A percentile compares a stretch with the other conserved stretches of the same genome.
phyloP scores from a whole-genome alignment of 306 rosid species.

The Notholithocarpus densiflorus region DNA sequence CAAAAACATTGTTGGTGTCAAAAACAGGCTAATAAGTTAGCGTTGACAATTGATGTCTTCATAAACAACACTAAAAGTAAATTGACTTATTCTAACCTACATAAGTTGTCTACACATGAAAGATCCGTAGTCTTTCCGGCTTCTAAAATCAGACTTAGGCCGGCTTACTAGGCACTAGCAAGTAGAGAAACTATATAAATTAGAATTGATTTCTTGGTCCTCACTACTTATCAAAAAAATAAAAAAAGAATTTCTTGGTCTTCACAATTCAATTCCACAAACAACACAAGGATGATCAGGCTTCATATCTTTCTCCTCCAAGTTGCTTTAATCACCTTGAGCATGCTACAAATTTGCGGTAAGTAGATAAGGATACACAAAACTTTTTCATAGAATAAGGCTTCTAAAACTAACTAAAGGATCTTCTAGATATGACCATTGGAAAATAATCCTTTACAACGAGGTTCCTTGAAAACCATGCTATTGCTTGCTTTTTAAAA shows the following conservation, averaged over 20 bases:
- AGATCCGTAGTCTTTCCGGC: background rate
- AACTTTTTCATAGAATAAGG: too few species aligned
- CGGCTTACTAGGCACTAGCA: background rate
- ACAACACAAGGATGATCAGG: conserved; percentile 4
- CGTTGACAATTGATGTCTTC: background rate
- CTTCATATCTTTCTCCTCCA: conserved; percentile 12
- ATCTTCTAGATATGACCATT: too few species aligned
- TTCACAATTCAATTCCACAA: background rate
- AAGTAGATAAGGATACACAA: background rate
- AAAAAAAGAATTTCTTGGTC: background rate
- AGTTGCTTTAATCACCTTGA: background rate
- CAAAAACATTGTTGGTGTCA: too few species aligned
- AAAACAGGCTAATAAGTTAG: too few species aligned
- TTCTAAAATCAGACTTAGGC: background rate
- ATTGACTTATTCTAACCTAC: too few species aligned
- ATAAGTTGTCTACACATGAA: background rate
- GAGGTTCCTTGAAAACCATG: too few species aligned
- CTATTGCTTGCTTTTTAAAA: too few species aligned
- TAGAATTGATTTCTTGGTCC: background rate
- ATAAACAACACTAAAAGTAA: background rate
- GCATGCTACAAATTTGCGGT: conserved; percentile 26
- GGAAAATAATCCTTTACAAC: too few species aligned
- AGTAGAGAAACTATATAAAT: background rate
- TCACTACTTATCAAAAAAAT: too few species aligned
- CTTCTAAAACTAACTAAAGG: too few species aligned